Conservation (phyloP, 2,329 filamentous ascomycete genomes). For the Claviceps sp. region DNA sequence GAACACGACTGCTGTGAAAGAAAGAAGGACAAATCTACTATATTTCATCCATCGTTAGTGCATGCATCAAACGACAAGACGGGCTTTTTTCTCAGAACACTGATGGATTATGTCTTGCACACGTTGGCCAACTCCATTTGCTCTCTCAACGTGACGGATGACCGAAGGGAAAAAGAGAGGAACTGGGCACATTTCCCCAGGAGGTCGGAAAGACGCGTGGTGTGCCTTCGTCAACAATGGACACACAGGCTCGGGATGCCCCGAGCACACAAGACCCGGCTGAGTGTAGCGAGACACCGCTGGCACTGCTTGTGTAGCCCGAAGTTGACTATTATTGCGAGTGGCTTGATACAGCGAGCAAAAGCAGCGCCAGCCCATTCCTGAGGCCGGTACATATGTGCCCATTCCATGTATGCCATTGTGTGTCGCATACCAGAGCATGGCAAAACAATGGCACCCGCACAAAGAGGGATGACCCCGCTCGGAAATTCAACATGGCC, state of each 20-base stretch:
- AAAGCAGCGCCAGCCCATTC: not conserved
- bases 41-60: constrained; percentile 5
- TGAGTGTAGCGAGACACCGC: no score
- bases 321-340: no score
- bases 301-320: no score
- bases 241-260: not conserved
- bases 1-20: constrained; percentile 4
- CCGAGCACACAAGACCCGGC: not conserved
- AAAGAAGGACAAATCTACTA: not conserved
- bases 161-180: not conserved
- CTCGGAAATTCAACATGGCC: not conserved
- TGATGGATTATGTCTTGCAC: not conserved
- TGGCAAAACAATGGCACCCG: constrained; percentile 3
- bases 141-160: not conserved
- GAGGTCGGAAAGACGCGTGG: not conserved
- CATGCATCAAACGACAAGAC: not conserved
- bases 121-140: not conserved
- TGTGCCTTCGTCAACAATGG: not conserved
- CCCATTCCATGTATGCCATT: constrained; percentile 2
- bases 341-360: not conserved
- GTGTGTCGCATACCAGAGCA: constrained; percentile 5
- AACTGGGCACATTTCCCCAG: not conserved
- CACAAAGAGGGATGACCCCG: not conserved
- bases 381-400: not conserved
- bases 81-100: not conserved